A percentile compares a stretch with the other conserved stretches of the same genome.
phyloP scores from a whole-genome alignment of 2,329 filamentous ascomycete genomes.

The Arachnopeziza araneosa region DNA sequence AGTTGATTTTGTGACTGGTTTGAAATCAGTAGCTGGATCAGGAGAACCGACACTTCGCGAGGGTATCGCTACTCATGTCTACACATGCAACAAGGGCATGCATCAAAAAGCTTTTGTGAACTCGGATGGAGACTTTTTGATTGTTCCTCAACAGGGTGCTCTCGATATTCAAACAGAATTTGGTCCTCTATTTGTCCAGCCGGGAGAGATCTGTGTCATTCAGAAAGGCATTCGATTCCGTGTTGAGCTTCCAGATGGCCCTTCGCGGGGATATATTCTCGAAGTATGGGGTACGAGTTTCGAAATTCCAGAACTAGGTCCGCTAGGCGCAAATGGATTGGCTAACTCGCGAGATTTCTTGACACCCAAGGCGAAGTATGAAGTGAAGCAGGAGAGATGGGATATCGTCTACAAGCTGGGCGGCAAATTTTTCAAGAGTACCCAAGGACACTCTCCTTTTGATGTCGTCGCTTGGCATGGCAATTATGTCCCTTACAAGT shows the following conservation, averaged over 20 bases:
- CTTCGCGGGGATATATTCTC: conserved; percentile 54
- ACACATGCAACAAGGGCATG: conserved; percentile 43
- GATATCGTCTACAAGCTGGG: conserved; percentile 52
- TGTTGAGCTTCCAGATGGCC: conserved; percentile 52
- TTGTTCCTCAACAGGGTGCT: conserved; percentile 56
- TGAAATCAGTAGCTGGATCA: conserved; percentile 44
- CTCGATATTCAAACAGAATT: conserved; percentile 56
- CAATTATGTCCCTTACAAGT: conserved; percentile 63
- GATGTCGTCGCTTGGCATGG: conserved; percentile 77
- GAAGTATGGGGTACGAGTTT: conserved; percentile 61
- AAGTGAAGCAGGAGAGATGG: conserved; percentile 36
- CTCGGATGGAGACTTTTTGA: conserved; percentile 62
- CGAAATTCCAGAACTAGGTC: conserved; percentile 58
- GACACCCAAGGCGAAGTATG: conserved; percentile 49
- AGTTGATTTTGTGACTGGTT: conserved; percentile 40
- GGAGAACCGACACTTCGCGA: conserved; percentile 45
- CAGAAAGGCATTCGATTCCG: conserved; percentile 59
- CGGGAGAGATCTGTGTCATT: conserved; percentile 60
- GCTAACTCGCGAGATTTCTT: conserved; percentile 62
- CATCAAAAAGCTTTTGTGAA: conserved; percentile 42
- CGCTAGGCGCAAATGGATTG: conserved; percentile 58
- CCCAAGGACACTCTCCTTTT: conserved; percentile 65
- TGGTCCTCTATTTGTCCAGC: conserved; percentile 47
- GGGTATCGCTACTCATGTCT: conserved; percentile 45
- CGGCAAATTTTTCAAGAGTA: conserved; percentile 57